Conservation (phyloP, 139 green algal genomes). For the Micractinium conductrix region DNA sequence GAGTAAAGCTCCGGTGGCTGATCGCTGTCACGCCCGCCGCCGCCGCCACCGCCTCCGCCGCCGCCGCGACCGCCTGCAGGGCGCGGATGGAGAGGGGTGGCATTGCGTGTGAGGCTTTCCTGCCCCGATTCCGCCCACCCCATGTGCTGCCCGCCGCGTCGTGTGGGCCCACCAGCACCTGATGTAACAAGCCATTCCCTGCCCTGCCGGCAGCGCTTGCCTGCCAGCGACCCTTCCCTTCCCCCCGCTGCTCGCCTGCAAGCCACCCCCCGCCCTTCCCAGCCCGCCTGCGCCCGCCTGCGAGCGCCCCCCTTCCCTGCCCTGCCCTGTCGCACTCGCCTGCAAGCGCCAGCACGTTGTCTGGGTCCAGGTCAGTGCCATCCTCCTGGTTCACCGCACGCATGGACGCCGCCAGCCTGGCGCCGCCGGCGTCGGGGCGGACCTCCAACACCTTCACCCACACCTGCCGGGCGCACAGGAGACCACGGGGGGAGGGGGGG, state of each 20-base stretch:
- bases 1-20: constrained; percentile 51
- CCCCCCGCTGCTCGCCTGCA: too few relatives aligned
- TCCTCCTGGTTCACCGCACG: constrained; percentile 25
- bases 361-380: constrained; percentile 54
- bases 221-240: too few relatives aligned
- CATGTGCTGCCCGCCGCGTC: too few relatives aligned
- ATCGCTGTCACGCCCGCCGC: constrained; percentile 32
- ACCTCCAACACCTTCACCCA: constrained; percentile 55
- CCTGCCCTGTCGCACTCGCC: too few relatives aligned
- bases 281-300: too few relatives aligned
- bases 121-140: too few relatives aligned
- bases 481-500: background rate
- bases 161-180: too few relatives aligned
- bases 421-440: constrained; percentile 7
- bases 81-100: background rate
- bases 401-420: constrained; percentile 44
- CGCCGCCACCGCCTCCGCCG: background rate
- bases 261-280: too few relatives aligned
- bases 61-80: background rate
- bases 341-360: constrained; percentile 26
- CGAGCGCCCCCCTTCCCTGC: too few relatives aligned
- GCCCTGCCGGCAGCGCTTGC: too few relatives aligned
- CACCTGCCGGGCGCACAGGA: constrained; percentile 31
- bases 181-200: too few relatives aligned
- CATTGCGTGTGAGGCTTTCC: too few relatives aligned